Evolutionary conservation across 2,329 filamentous ascomycete species (phyloP).

Genomic region (Clarireedia paspali): DNA sequence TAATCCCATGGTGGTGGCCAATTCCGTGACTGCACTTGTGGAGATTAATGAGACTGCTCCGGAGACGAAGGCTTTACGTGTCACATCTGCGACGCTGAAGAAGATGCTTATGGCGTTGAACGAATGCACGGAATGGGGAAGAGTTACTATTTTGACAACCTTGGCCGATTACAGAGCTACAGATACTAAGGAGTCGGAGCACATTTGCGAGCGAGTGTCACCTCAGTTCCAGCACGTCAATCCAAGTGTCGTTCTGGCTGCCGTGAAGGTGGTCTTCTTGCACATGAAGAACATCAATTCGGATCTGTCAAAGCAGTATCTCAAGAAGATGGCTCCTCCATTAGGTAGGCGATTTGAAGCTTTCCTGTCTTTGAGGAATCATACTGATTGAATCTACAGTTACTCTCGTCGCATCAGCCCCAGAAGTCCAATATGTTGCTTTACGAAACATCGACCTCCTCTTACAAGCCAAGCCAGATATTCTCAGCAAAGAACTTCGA

Average conservation of each 20-base stretch:
- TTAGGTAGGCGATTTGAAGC: conserved; percentile 51
- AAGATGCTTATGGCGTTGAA: conserved; percentile 95
- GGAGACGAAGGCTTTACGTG: conserved; percentile 77
- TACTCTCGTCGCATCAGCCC: conserved; percentile 87
- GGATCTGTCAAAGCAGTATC: conserved; percentile 74
- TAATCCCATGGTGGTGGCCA: conserved; percentile 98
- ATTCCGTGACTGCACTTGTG: conserved; percentile 86
- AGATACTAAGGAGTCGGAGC: conserved; percentile 94
- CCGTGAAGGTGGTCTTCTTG: conserved; percentile 94
- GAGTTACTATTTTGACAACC: conserved; percentile 86
- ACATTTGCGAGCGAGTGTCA: conserved; percentile 92
- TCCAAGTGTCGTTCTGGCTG: conserved; percentile 91
- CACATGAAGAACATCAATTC: conserved; percentile 83
- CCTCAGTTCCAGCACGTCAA: conserved; percentile 99
- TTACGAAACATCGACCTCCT: conserved; percentile 93
- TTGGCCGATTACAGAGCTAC: conserved; percentile 77
- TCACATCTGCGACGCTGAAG: conserved; percentile 78
- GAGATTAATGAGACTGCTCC: conserved; percentile 89
- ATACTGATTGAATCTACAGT: conserved; percentile 44
- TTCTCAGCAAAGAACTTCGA: conserved; percentile 91
- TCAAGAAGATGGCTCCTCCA: conserved; percentile 98
- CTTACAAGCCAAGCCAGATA: conserved; percentile 91
- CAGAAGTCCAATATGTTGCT: conserved; percentile 97
- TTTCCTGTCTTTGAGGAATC: not conserved
- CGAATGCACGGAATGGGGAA: conserved; percentile 97